Conservation (phyloP, 306 rosid genomes). For the Cicer yamashitae region DNA sequence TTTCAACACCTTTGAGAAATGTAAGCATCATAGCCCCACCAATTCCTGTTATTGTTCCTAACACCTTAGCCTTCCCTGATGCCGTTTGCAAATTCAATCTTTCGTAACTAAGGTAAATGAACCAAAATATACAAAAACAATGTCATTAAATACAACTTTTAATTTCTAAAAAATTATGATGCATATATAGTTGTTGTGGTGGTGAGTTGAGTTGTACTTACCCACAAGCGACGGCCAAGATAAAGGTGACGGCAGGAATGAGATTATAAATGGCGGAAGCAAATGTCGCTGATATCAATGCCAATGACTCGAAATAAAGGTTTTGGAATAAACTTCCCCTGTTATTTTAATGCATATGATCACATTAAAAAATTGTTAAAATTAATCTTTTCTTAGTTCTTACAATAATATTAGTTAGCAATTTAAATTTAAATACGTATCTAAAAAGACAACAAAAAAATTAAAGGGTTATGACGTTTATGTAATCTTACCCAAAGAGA, state of each 20-base stretch:
- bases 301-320: conserved; percentile 45
- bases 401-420: background rate
- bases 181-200: background rate
- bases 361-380: background rate
- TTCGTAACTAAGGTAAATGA: conserved; percentile 7
- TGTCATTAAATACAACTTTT: background rate
- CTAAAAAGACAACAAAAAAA: too few relatives aligned
- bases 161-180: too few relatives aligned
- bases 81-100: conserved; percentile 33
- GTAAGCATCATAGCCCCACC: conserved; percentile 55
- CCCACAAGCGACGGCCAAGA: conserved; percentile 49
- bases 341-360: background rate
- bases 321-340: conserved; percentile 57
- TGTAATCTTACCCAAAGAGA: conserved; percentile 55
- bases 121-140: background rate
- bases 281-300: conserved; percentile 52
- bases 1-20: conserved; percentile 51
- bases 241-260: conserved; percentile 53
- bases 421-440: background rate
- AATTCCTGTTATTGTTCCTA: conserved; percentile 50
- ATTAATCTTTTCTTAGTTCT: background rate
- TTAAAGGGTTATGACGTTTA: background rate
- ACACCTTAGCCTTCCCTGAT: conserved; percentile 49
- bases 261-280: conserved; percentile 52
- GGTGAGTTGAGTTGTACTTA: conserved; percentile 7